A percentile compares a stretch with the other conserved stretches of the same genome.
Conservation (phyloP, 1,139 yeast species). For the Wickerhamomyces sp. region DNA sequence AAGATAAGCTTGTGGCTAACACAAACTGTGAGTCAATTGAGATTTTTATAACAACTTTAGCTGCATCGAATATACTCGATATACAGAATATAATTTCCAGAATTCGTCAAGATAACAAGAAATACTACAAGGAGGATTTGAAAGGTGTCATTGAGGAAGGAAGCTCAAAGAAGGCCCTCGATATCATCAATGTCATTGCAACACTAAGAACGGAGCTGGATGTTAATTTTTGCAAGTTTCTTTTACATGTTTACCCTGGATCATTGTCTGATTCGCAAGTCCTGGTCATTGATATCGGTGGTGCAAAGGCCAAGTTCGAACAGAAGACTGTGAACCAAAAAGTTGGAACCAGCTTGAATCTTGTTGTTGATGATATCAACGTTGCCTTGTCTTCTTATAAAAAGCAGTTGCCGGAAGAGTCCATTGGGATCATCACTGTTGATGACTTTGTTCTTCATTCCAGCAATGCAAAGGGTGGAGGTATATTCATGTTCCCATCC, state of each 20-base stretch:
- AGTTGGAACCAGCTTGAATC: constrained; percentile 39
- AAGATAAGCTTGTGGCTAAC: constrained; percentile 60
- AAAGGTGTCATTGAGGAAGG: constrained; percentile 20
- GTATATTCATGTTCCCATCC: constrained; percentile 74
- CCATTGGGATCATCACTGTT: constrained; percentile 41
- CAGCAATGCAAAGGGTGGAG: constrained; percentile 67
- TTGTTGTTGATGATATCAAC: constrained; percentile 55
- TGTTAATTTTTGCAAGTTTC: constrained; percentile 49
- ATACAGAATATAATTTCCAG: constrained; percentile 67
- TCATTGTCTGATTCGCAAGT: constrained; percentile 73
- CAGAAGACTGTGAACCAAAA: constrained; percentile 45
- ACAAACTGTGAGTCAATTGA: constrained; percentile 52
- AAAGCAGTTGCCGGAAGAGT: constrained; percentile 41
- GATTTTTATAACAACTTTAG: constrained; percentile 71
- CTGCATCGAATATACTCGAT: constrained; percentile 79
- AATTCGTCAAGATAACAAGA: constrained; percentile 66
- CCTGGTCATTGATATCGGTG: constrained; percentile 55
- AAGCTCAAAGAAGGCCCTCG: constrained; percentile 14
- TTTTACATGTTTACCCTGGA: constrained; percentile 71
- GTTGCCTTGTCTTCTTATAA: constrained; percentile 59
- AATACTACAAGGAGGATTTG: constrained; percentile 68
- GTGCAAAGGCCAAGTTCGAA: constrained; percentile 54
- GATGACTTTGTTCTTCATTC: constrained; percentile 54
- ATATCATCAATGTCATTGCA: constrained; percentile 24
- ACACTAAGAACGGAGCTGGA: constrained; percentile 54